These are phyloP conservation scores for Aureobasidium sp. DNA, from an alignment of 2,329 filamentous ascomycete genomes.

Conservation along the genomic window DNA sequence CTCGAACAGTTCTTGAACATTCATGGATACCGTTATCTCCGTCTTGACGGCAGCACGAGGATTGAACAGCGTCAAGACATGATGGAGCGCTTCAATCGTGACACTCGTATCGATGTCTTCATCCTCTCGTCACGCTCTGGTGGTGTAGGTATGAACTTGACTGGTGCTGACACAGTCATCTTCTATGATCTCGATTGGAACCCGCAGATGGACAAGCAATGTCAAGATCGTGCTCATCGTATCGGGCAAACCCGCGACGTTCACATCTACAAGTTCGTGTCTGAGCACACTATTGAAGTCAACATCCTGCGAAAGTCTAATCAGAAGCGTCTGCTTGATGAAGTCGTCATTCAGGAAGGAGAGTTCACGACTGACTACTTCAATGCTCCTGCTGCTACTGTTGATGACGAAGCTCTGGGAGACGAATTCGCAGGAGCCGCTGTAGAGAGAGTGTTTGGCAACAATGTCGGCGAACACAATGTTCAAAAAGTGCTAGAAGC, in stretches of 20 bases:
- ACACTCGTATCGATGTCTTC: constrained; percentile 86
- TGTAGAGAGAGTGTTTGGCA: constrained; percentile 69
- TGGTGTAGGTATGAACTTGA: constrained; percentile 91
- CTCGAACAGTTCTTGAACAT: constrained; percentile 97
- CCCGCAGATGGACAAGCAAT: constrained; percentile 98
- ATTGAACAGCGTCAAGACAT: constrained; percentile 92
- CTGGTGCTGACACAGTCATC: constrained; percentile 93
- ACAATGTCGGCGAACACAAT: constrained; percentile 52
- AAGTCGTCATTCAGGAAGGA: constrained; percentile 96
- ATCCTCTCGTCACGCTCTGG: constrained; percentile 93
- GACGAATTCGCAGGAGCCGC: constrained; percentile 57
- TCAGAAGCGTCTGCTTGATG: constrained; percentile 95
- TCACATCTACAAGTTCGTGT: constrained; percentile 74
- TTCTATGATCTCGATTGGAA: constrained; percentile 99
- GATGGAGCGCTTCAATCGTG: constrained; percentile 88
- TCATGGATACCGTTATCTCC: constrained; percentile 92
- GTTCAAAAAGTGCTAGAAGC: constrained; percentile 73
- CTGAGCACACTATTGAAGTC: constrained; percentile 76
- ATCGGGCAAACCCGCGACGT: constrained; percentile 97
- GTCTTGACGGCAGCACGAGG: constrained; percentile 92
- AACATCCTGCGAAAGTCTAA: constrained; percentile 96
- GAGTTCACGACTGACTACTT: constrained; percentile 97
- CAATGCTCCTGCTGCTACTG: constrained; percentile 55
- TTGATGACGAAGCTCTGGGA: constrained; percentile 45
- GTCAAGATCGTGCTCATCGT: constrained; percentile 92